A percentile compares a stretch with the other conserved stretches of the same genome.
Evolutionary conservation across 257 asterid genomes (phyloP).

Genomic region (Nicotiana attenuata): DNA sequence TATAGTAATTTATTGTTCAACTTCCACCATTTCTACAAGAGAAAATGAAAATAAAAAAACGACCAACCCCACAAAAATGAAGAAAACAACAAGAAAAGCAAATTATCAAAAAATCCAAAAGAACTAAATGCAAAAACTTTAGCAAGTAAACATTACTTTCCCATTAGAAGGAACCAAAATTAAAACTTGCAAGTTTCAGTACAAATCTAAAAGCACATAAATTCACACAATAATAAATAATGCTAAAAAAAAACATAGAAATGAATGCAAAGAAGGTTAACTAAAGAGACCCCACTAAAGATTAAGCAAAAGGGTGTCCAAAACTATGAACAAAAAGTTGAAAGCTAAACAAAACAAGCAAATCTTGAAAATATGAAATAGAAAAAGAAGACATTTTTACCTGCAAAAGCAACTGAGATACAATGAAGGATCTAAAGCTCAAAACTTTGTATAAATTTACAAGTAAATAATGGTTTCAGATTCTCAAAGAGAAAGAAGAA

Average conservation of each 20-base stretch:
- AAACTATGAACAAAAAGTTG: neutral
- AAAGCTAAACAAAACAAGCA: neutral
- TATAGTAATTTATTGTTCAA: neutral
- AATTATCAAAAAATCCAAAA: neutral
- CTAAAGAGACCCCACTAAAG: neutral
- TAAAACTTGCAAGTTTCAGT: neutral
- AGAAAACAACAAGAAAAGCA: neutral
- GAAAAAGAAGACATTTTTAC: constrained; percentile 6
- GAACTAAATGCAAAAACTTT: neutral
- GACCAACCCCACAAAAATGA: neutral
- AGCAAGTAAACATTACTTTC: neutral
- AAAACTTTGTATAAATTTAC: constrained; percentile 10
- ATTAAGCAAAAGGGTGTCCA: neutral
- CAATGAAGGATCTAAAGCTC: constrained; percentile 37
- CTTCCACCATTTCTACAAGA: neutral
- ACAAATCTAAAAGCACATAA: neutral
- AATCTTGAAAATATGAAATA: neutral
- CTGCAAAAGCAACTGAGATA: constrained; percentile 20
- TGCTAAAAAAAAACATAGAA: neutral
- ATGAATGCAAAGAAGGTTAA: neutral
- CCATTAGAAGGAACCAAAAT: neutral
- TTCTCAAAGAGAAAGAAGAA: neutral
- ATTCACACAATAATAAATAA: neutral
- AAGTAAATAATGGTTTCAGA: neutral
- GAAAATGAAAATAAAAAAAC: neutral